Evolutionary conservation across 768 basidiomycete species (phyloP), one percentile per base, ranked within the genome.

Genomic region (Mycena galericulata): DNA sequence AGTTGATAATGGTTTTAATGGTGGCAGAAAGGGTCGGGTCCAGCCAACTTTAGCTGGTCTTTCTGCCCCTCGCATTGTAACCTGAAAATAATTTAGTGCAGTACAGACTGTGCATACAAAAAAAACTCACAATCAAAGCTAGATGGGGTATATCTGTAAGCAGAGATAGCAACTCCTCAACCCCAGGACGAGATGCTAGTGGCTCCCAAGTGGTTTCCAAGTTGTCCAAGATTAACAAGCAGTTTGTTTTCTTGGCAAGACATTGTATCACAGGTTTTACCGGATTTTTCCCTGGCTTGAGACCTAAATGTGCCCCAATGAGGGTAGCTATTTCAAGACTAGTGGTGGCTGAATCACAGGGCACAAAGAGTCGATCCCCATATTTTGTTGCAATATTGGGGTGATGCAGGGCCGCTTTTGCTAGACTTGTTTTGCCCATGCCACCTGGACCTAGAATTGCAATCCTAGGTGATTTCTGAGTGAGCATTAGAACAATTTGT

Each of bases 221-320:
- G 34, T 58, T 58, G 15, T 58, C 57, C 43, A 58, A 34, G n/a
- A 58, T 46, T 27, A 58, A 24, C 1, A 58, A 32, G 12, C 30
- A 46, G 7, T 41, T 12, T 17, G 14, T 9, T 27, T 15, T 3
- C 22, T 15, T 32, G 0, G 18, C 30, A 26, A 58, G 43, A 46
- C 34, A 34, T 11, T 58, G 43, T 1, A 46, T 18, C 29, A 58
- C 57, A 0, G 17, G 14, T 15, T 58, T 46, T 4, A 22, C 34
- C 1, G 46, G 43, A 30, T 57, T n/a, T 30, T 40, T 15, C 2
- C 36, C 54, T 1, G 54, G 38, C 17, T 40, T 41, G 10, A 55
- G 18, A 1, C 65, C 65, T 22, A 67, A 53, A 54, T 67, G 65
- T 3, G 46, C 46, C n/a, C 57, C 65, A 36, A 67, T 67, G 29